Conservation (phyloP, 805 yeast species). For the Naumovozyma castellii region DNA sequence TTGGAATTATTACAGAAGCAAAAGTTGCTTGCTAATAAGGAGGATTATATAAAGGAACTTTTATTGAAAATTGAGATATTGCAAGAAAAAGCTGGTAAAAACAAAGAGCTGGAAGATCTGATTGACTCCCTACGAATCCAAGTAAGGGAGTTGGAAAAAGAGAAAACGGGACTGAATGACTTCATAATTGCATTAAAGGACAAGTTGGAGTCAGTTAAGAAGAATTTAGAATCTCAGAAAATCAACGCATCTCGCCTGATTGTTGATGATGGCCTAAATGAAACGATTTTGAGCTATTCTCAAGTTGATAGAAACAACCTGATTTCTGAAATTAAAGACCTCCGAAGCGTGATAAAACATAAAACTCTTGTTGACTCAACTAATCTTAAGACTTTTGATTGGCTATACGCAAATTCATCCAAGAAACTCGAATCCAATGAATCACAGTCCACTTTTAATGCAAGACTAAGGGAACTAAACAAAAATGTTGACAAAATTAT, state of each 20-base stretch:
- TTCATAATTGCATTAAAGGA: not conserved
- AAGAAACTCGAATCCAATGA: too few species aligned
- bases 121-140: not conserved
- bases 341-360: constrained; percentile 11
- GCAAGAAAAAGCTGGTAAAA: not conserved
- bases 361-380: too few species aligned
- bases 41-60: not conserved
- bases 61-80: not conserved
- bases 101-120: not conserved
- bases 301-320: constrained; percentile 30
- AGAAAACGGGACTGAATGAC: not conserved
- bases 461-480: too few species aligned
- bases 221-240: constrained; percentile 13
- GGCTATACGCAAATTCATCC: not conserved
- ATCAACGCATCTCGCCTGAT: constrained; percentile 19
- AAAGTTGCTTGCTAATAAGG: too few species aligned
- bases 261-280: constrained; percentile 27
- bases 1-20: too few species aligned
- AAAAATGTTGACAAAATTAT: too few species aligned
- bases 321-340: constrained; percentile 36
- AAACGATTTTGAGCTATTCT: constrained; percentile 29
- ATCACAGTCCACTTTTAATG: too few species aligned
- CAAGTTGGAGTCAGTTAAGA: constrained; percentile 5
- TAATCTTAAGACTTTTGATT: not conserved
- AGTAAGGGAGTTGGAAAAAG: not conserved